Percentiles rank a stretch among this genome's conserved stretches.
These are phyloP conservation scores for Saccharomycodes ludwigii DNA, from an alignment of 805 yeast genomes.

Conservation along the genomic window DNA sequence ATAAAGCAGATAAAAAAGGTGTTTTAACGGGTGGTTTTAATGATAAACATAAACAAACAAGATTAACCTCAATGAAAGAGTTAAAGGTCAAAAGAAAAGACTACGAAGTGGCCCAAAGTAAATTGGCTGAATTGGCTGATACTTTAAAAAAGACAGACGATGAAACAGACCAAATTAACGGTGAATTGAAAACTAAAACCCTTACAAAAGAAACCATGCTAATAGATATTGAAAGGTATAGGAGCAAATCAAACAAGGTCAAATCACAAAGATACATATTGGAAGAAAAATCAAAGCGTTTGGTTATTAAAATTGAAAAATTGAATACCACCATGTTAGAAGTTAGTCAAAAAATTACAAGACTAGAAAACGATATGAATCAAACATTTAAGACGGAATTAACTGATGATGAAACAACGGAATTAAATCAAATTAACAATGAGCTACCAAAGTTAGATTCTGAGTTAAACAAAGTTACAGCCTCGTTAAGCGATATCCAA, in stretches of 20 bases:
- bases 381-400: conserved; percentile 44
- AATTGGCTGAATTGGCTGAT: conserved; percentile 29
- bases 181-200: conserved; percentile 25
- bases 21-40: conserved; percentile 81
- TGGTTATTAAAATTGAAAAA: conserved; percentile 26
- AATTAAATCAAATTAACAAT: conserved; percentile 29
- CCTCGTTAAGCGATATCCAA: conserved; percentile 14
- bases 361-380: conserved; percentile 35
- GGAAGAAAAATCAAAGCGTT: conserved; percentile 31
- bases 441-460: conserved; percentile 34
- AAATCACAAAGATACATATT: conserved; percentile 29
- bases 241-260: conserved; percentile 30
- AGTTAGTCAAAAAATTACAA: conserved; percentile 27
- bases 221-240: conserved; percentile 30
- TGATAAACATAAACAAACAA: conserved; percentile 45
- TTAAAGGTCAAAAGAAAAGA: conserved; percentile 36
- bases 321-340: conserved; percentile 24
- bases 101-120: conserved; percentile 19
- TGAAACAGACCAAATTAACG: conserved; percentile 37
- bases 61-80: conserved; percentile 56
- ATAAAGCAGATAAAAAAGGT: conserved; percentile 74
- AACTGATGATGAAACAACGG: conserved; percentile 34
- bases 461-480: conserved; percentile 25
- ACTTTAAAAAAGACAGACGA: conserved; percentile 37
- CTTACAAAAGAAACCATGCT: conserved; percentile 31